These are phyloP conservation scores for Eustoma russellianum DNA, from an alignment of 257 asterid species.

Conservation along the genomic window DNA sequence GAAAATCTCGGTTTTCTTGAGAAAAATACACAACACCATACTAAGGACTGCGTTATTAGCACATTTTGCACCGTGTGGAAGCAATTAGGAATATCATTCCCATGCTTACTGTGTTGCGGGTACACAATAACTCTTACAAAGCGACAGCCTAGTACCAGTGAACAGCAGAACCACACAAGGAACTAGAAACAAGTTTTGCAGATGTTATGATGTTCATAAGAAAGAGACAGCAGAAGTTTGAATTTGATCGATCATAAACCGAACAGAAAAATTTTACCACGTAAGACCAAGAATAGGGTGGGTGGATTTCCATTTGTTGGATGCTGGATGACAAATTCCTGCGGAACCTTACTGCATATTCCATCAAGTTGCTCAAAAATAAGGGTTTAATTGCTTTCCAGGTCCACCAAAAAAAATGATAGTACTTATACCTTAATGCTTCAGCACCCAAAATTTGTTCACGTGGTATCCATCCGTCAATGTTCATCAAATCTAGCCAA, in stretches of 20 bases:
- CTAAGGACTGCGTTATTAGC: too few relatives aligned
- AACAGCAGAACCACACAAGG: too few relatives aligned
- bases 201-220: not conserved
- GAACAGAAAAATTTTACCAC: slow-evolving; percentile 41
- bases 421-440: slow-evolving; percentile 59
- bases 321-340: slow-evolving; percentile 87
- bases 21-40: too few relatives aligned
- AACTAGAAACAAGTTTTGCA: too few relatives aligned
- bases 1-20: too few relatives aligned
- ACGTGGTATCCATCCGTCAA: slow-evolving; percentile 99
- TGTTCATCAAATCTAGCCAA: slow-evolving; percentile 95
- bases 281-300: slow-evolving; percentile 65
- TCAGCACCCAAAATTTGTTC: slow-evolving; percentile 98
- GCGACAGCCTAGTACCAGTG: too few relatives aligned
- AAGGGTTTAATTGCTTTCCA: slow-evolving; percentile 3
- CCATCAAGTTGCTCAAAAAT: slow-evolving; percentile 13
- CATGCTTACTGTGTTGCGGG: too few relatives aligned
- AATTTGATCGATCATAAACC: not conserved
- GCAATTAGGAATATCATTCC: too few relatives aligned
- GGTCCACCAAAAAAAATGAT: slow-evolving; percentile 10
- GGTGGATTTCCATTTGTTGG: slow-evolving; percentile 97
- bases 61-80: too few relatives aligned
- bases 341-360: slow-evolving; percentile 85
- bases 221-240: not conserved
- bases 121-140: too few relatives aligned